phyloP scores from a whole-genome alignment of 805 yeast genomes.

The Pichia paraexigua region DNA sequence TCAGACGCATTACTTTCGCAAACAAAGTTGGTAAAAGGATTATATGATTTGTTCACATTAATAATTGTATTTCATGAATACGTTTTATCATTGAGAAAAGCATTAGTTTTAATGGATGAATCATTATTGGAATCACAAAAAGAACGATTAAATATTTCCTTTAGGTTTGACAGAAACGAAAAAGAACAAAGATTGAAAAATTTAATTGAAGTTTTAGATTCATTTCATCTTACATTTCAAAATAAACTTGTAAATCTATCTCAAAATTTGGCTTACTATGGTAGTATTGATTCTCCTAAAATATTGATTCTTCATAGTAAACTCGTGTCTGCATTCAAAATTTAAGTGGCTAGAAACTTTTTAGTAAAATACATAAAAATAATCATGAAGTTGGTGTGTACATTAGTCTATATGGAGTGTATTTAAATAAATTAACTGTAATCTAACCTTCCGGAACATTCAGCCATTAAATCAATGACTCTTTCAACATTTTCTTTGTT shows the following conservation, averaged over 20 bases:
- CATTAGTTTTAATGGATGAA: conserved; percentile 41
- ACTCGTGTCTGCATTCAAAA: conserved; percentile 26
- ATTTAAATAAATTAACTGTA: background rate
- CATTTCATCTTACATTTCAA: conserved; percentile 38
- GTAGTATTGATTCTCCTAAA: conserved; percentile 42
- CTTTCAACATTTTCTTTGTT: conserved; percentile 63
- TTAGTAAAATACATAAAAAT: no score
- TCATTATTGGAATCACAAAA: conserved; percentile 35
- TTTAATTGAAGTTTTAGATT: conserved; percentile 33
- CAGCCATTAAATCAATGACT: conserved; percentile 67
- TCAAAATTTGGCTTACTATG: conserved; percentile 37
- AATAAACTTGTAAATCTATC: conserved; percentile 38
- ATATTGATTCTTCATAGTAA: conserved; percentile 36
- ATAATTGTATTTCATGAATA: conserved; percentile 42
- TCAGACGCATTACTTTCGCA: conserved; percentile 63
- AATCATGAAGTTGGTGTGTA: background rate
- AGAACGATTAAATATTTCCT: conserved; percentile 30
- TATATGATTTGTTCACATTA: conserved; percentile 39
- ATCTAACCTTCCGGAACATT: conserved; percentile 31
- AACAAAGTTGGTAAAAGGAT: conserved; percentile 39
- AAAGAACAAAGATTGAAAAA: conserved; percentile 34
- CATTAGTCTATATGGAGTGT: background rate
- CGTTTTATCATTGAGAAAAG: conserved; percentile 44
- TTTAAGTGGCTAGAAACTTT: background rate
- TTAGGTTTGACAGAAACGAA: conserved; percentile 32